These are phyloP conservation scores for Plantago elongata DNA, from an alignment of 257 asterid species.

Conservation along the genomic window DNA sequence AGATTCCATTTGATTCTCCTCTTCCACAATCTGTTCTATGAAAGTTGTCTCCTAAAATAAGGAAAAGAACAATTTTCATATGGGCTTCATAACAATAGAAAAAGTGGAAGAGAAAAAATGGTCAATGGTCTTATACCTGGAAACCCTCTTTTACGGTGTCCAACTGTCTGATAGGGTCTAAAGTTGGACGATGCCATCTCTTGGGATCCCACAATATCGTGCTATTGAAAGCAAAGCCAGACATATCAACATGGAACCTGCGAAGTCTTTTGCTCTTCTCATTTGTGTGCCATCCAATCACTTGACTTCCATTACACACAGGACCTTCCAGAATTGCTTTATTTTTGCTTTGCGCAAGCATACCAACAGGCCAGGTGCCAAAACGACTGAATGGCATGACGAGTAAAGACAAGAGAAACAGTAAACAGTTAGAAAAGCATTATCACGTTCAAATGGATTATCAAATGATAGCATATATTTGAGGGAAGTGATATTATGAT, in stretches of 20 bases:
- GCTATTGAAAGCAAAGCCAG: conserved; percentile 98
- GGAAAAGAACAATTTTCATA: conserved; percentile 13
- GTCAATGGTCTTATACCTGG: conserved; percentile 42
- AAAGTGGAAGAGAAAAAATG: too few species aligned
- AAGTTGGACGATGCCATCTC: conserved; percentile 72
- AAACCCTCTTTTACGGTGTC: conserved; percentile 91
- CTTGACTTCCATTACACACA: conserved; percentile 82
- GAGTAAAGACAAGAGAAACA: conserved; percentile 7
- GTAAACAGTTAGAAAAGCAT: conserved; percentile 17
- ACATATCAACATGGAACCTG: conserved; percentile 95
- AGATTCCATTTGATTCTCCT: conserved; percentile 95
- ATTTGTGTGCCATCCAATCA: conserved; percentile 96
- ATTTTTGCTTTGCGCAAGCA: conserved; percentile 79
- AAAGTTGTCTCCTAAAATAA: conserved; percentile 76
- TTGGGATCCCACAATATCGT: conserved; percentile 88
- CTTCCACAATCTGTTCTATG: conserved; percentile 89
- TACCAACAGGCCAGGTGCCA: conserved; percentile 98
- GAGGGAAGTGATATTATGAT: not conserved
- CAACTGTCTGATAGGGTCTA: conserved; percentile 66
- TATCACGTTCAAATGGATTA: conserved; percentile 10
- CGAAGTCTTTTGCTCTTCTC: conserved; percentile 86
- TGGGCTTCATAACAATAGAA: conserved; percentile 5
- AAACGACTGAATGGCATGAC: conserved; percentile 54
- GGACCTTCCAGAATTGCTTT: conserved; percentile 89
- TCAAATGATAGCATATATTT: not conserved